phyloP scores from a whole-genome alignment of 345 rosid species.

The Aquilaria sinensis region DNA sequence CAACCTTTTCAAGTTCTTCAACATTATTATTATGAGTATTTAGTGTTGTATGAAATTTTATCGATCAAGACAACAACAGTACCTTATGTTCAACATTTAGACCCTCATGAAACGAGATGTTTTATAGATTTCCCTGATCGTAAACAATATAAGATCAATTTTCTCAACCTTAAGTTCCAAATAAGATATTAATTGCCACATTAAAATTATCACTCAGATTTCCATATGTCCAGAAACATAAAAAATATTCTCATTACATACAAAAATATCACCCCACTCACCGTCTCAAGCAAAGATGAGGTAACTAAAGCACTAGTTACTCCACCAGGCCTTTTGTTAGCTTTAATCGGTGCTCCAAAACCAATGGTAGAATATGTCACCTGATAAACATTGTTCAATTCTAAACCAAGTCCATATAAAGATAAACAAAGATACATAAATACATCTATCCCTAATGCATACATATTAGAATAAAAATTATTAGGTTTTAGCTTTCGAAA shows the following conservation, averaged over 20 bases:
- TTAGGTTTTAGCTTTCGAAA: conserved; percentile 62
- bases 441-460: not conserved
- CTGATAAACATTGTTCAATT: conserved; percentile 29
- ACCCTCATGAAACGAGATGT: too few relatives aligned
- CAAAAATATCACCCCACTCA: conserved; percentile 23
- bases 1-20: too few relatives aligned
- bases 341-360: conserved; percentile 97
- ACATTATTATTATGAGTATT: too few relatives aligned
- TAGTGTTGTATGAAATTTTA: too few relatives aligned
- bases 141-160: conserved; percentile 75
- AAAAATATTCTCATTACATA: too few relatives aligned
- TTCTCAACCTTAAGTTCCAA: conserved; percentile 71
- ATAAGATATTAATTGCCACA: conserved; percentile 7
- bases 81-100: too few relatives aligned
- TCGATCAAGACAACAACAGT: too few relatives aligned
- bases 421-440: not conserved
- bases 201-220: too few relatives aligned
- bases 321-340: conserved; percentile 79
- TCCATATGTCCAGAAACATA: too few relatives aligned
- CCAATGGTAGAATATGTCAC: conserved; percentile 93
- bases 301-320: conserved; percentile 60
- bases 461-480: not conserved
- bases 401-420: not conserved
- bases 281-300: conserved; percentile 86
- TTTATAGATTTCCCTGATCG: conserved; percentile 28